Conservation (phyloP, 257 asterid genomes). For the Solanum pinnatisectum region DNA sequence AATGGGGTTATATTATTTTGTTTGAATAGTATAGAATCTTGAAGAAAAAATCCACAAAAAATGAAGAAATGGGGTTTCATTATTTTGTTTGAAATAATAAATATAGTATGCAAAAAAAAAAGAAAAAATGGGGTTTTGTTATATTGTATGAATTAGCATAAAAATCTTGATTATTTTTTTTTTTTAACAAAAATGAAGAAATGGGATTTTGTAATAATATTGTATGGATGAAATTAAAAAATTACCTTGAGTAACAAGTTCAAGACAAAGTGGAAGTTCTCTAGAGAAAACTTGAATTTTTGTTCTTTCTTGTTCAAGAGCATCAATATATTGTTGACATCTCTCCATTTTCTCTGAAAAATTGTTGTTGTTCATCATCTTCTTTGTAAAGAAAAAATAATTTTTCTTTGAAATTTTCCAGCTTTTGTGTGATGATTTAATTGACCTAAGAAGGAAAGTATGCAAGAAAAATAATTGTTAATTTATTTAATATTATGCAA, state of each 20-base stretch:
- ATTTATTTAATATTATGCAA: not conserved
- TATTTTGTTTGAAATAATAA: not conserved
- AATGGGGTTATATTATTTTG: not conserved
- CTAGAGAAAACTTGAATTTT: slow-evolving; percentile 93
- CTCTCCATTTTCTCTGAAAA: slow-evolving; percentile 41
- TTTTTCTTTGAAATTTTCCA: not conserved
- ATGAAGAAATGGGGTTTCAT: not conserved
- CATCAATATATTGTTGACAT: slow-evolving; percentile 48
- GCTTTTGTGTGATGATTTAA: not conserved
- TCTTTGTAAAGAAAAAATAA: not conserved
- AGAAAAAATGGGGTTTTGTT: not conserved
- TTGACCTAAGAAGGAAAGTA: not conserved
- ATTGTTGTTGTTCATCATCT: slow-evolving; percentile 30
- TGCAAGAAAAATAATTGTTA: not conserved
- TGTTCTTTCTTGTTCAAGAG: slow-evolving; percentile 60
- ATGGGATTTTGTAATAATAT: not conserved
- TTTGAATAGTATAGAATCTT: not conserved
- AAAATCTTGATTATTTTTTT: too few species aligned
- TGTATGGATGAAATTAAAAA: not conserved
- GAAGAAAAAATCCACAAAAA: not conserved
- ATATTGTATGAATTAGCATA: not conserved
- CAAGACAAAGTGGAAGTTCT: slow-evolving; percentile 88
- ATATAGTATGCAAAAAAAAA: not conserved
- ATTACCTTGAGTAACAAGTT: slow-evolving; percentile 82
- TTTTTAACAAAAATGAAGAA: not conserved